These are phyloP conservation scores for Tylopilus cervinicoccineus DNA, from an alignment of 768 basidiomycete species.

Conservation along the genomic window DNA sequence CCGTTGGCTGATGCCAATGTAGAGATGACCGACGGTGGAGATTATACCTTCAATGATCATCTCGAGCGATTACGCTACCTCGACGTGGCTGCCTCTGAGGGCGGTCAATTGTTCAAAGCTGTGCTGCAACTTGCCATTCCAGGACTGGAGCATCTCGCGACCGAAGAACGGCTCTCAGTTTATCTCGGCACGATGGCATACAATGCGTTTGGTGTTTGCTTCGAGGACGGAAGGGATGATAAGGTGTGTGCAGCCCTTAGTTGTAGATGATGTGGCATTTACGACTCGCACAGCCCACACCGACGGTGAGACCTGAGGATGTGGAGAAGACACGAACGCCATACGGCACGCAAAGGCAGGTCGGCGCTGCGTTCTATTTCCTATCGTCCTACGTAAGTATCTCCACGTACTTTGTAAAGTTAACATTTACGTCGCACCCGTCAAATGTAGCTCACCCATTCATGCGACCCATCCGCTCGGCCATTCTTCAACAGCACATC, in stretches of 20 bases:
- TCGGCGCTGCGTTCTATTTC: slow-evolving; percentile 72
- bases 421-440: not conserved
- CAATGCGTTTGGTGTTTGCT: slow-evolving; percentile 74
- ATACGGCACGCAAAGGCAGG: slow-evolving; percentile 67
- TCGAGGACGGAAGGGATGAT: slow-evolving; percentile 60
- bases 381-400: slow-evolving; percentile 66
- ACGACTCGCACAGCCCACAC: slow-evolving; percentile 41
- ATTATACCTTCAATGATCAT: slow-evolving; percentile 71
- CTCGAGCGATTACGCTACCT: slow-evolving; percentile 70
- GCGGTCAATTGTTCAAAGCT: slow-evolving; percentile 49
- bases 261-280: not conserved
- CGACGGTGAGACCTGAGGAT: slow-evolving; percentile 59
- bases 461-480: slow-evolving; percentile 64
- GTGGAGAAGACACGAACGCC: slow-evolving; percentile 74
- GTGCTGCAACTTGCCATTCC: slow-evolving; percentile 62
- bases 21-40: slow-evolving; percentile 39
- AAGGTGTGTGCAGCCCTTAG: slow-evolving; percentile 42
- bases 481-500: slow-evolving; percentile 69
- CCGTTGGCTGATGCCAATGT: slow-evolving; percentile 13
- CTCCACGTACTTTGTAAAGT: not conserved
- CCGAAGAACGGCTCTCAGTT: slow-evolving; percentile 56
- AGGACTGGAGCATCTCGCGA: slow-evolving; percentile 68
- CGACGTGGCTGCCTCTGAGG: slow-evolving; percentile 45
- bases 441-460: slow-evolving; percentile 53
- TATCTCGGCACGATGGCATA: slow-evolving; percentile 71